Base-by-base conservation (phyloP, 176 grass and related monocot genomes). In the Poa annua region DNA sequence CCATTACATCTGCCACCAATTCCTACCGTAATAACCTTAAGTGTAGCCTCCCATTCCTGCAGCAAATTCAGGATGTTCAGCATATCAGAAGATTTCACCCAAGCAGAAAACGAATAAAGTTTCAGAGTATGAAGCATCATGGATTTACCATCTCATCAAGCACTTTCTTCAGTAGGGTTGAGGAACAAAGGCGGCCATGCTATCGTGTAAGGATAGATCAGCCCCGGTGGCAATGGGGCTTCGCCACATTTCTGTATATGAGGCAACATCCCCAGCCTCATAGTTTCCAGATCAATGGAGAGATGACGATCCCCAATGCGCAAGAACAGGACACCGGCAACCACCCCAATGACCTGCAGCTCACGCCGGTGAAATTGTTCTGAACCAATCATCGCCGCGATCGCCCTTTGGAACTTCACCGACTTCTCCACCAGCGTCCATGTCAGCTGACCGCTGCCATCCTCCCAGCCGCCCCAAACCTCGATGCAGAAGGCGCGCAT, bases 271-370 rank as follows among this genome's bases (percentile, higher is more conserved):
- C 6, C 44, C 29, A 85, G 39, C 77, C 57, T 70, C 70, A 73
- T 73, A 71, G 77, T 89, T 52, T 85, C 82, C 44, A 89, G 61
- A 34, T 85, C 77, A 85, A 89, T 76, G 62, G 77, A 81, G 61
- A 89, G 41, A 1, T 84, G 13, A 55, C 50, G 29, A 66, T 20
- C 20, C 69, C 77, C 66, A 34, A 52, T 53, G 10, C 32, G 70
- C 51, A 89, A 68, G n/a, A 89, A 81, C 8, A 89, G 50, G 17
- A 76, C 60, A 2, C 82, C 77, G 6, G 77, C 50, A 42, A 26
- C 82, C 52, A 85, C 87, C 6, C 77, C 61, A 2, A 76, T 4
- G n/a, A 85, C 41, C 41, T 81, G 15, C 4, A 85, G 11, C 24
- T 3, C 32, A 21, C 32, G 8, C n/a, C 5, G 50, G 61, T 76